Evolutionary conservation across 2,329 filamentous ascomycete species (phyloP), one percentile per base, ranked within the genome.

Genomic region (Chalara sp.): DNA sequence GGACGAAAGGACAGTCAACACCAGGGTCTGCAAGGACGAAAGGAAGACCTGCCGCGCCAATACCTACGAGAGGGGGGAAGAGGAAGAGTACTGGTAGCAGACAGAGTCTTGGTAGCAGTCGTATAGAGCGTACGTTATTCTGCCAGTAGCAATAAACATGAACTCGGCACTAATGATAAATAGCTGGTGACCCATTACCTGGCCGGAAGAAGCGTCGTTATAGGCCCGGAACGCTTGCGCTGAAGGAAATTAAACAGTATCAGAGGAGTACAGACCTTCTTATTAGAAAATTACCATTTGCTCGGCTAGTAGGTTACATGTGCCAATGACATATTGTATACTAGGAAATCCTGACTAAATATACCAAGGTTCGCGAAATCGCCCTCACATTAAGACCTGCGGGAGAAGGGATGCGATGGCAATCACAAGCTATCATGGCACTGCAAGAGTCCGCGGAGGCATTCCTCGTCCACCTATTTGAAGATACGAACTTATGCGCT

Each of bases 391-490:
- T 85, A 54, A 81, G 83, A 13, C 79, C 81, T 5, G 68, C 70
- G 35, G 81, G 80, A 53, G 75, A 82, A 51, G 85, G 88, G 54
- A 82, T 97, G 68, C 83, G 92, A 60, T 99, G 93, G 91, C 93
- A 97, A 73, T 95, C 88, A 49, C 92, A 95, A 63, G 92, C 93
- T 47, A 93, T 97, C 63, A 83, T 87, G 64, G 92, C 92, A 10
- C 78, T 97, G 3, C 92, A 97, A 71, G 92, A 97, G 75, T 89
- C 92, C 11, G 83, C 91, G n/a, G 92, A 97, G 73, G 92, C 92
- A 5, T 97, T 95, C 70, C 78, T 97, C 60, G 87, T 97, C 53
- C 91, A 95, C 66, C 76, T 97, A n/a, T 96, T 97, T 65, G 91
- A 96, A 68, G 89, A 95, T 70, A 89, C 89, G 58, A 96, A 97